A percentile compares a stretch with the other conserved stretches of the same genome.
Evolutionary conservation across 1,139 yeast genomes (phyloP).

Genomic region (Debaryomyces fabryi): DNA sequence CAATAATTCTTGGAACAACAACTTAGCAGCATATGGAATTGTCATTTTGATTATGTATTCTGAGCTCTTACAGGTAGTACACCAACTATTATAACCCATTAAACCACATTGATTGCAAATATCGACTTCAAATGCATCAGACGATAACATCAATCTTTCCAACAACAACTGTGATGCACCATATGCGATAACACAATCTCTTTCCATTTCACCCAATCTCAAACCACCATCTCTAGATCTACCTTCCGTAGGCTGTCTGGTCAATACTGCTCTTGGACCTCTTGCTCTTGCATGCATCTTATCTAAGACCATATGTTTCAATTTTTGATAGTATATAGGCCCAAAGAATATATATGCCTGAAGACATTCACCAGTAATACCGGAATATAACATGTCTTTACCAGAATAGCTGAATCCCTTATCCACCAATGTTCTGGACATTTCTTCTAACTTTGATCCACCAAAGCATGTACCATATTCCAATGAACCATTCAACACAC

Average conservation of each 20-base stretch:
- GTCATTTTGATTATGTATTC: conserved; percentile 91
- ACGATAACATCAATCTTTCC: conserved; percentile 94
- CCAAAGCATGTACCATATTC: conserved; percentile 99
- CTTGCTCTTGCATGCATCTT: conserved; percentile 99
- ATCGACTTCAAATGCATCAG: conserved; percentile 97
- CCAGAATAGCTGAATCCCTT: conserved; percentile 95
- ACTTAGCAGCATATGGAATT: conserved; percentile 96
- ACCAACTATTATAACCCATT: conserved; percentile 98
- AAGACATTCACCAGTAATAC: conserved; percentile 95
- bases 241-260: conserved; percentile 99
- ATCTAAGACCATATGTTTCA: conserved; percentile 98
- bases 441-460: conserved; percentile 91
- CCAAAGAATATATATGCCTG: conserved; percentile 99
- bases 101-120: conserved; percentile 95
- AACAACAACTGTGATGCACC: conserved; percentile 95
- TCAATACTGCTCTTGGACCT: conserved; percentile 97
- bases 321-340: conserved; percentile 95
- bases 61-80: conserved; percentile 89
- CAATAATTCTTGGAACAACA: conserved; percentile 91
- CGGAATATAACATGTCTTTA: conserved; percentile 97
- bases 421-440: conserved; percentile 90
- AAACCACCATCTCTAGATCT: conserved; percentile 99
- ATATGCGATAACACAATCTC: conserved; percentile 99
- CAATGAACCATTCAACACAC: conserved; percentile 86
- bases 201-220: conserved; percentile 98